Conservation (phyloP, 2,329 filamentous ascomycete genomes). For the Pezicula carpinea region DNA sequence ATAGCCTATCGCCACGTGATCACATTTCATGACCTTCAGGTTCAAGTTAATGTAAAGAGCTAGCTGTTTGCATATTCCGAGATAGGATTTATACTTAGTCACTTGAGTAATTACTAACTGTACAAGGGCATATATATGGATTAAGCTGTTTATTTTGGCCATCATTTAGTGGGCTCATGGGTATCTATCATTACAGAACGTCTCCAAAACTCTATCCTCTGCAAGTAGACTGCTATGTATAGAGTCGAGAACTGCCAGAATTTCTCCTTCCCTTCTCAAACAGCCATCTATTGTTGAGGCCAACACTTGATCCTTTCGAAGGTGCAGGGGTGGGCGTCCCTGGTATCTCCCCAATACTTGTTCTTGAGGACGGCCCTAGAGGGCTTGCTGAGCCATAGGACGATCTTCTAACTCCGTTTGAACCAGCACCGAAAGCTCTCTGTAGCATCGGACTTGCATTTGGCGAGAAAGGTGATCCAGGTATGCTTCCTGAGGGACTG, state of each 20-base stretch:
- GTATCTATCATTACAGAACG: slow-evolving; percentile 20
- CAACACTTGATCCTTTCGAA: slow-evolving; percentile 67
- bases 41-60: no score
- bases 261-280: slow-evolving; percentile 70
- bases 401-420: slow-evolving; percentile 47
- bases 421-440: slow-evolving; percentile 53
- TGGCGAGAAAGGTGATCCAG: slow-evolving; percentile 47
- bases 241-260: slow-evolving; percentile 24
- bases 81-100: background rate
- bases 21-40: background rate
- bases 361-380: slow-evolving; percentile 39
- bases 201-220: background rate
- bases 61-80: background rate
- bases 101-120: background rate
- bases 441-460: slow-evolving; percentile 57
- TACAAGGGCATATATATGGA: background rate
- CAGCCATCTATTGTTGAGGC: slow-evolving; percentile 88
- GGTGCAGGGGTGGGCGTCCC: slow-evolving; percentile 62
- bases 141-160: background rate
- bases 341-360: slow-evolving; percentile 26
- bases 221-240: slow-evolving; percentile 16
- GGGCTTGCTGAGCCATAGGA: slow-evolving; percentile 58
- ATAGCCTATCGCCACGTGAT: slow-evolving; percentile 1
- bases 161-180: slow-evolving; percentile 8
- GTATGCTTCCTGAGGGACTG: slow-evolving; percentile 39